These are phyloP conservation scores for Leishmania mexicana DNA, from an alignment of 208 protist species.

Conservation along the genomic window DNA sequence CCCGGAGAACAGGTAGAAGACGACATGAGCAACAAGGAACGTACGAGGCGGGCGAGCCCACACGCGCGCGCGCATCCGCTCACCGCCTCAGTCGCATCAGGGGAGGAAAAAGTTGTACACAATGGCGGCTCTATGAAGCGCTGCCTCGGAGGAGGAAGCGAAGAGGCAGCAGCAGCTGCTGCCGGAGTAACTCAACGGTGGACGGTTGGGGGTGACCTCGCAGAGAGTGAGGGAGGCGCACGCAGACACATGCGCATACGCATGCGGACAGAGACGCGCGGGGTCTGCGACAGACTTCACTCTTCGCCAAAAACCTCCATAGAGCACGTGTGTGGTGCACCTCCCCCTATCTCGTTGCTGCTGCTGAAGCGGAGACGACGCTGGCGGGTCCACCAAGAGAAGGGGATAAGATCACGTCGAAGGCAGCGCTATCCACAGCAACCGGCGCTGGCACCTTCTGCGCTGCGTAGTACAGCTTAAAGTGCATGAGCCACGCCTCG, in stretches of 20 bases:
- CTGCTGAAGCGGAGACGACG: not conserved
- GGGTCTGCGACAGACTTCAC: not conserved
- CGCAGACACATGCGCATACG: not conserved
- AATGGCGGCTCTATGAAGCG: constrained; percentile 1
- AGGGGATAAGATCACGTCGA: constrained; percentile 49
- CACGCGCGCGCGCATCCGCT: not conserved
- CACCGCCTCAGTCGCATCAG: not conserved
- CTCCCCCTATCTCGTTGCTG: not conserved
- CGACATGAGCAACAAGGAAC: not conserved
- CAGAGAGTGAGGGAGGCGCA: not conserved
- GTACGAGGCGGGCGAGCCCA: not conserved
- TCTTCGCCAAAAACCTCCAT: not conserved
- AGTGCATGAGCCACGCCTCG: constrained; percentile 35
- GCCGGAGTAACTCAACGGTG: not conserved
- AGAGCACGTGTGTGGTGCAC: not conserved
- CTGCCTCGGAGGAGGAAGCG: not conserved
- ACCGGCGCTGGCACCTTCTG: constrained; percentile 44
- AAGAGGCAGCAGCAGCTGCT: not conserved
- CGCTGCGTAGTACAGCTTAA: constrained; percentile 38
- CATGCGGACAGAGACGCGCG: not conserved
- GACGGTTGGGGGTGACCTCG: no score
- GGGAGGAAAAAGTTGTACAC: not conserved
- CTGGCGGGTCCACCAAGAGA: not conserved
- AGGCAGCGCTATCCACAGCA: constrained; percentile 48
- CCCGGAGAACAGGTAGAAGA: not conserved